Evolutionary conservation across 805 yeast genomes (phyloP), one percentile per base, ranked within the genome.

Genomic region (Cyberlindnera petersonii): DNA sequence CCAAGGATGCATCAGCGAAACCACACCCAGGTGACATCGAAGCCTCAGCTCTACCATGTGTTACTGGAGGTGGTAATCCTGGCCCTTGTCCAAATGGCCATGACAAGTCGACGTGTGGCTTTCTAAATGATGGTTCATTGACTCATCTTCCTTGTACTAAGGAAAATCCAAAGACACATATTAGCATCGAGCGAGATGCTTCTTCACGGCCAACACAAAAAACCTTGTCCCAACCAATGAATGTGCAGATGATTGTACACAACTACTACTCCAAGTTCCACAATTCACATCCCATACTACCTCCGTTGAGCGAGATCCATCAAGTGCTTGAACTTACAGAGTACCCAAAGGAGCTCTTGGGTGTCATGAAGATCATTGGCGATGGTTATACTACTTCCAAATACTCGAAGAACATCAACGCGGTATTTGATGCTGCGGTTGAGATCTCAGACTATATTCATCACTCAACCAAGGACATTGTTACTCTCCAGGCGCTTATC

Each of bases 281-380:
- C 43, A 43, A 45, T 18, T 49, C 67, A 3, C 79, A 74, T 48
- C 79, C 79, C 1, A 58, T 74, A 22, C 53, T 74, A 40, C 77
- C 79, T 0, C 64, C 66, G 4, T 38, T 55, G 24, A 47, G 49
- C 8, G 63, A 69, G 21, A 59, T 72, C 6, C 31, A 52, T 10
- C 44, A 50, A 1, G 73, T 60, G 44, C 46, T 73, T 9, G 41
- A 48, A 6, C 17, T 31, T 7, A 51, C 64, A 1, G 66, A 67
- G 0, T 44, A 62, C 28, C 66, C 65, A 19, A 56, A 56, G 26
- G 78, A 74, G 42, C 42, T 72, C n/a, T 29, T 74, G 6, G 55
- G 64, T 2, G 65, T 71, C 1, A 71, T 74, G 76, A 70, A 72
- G 43, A 44, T 74, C 3, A 56, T 74, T 14, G 73, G 71, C 1